Evolutionary conservation across 495 filamentous ascomycete species (phyloP).

Genomic region (Talaromyces trachyspermus): DNA sequence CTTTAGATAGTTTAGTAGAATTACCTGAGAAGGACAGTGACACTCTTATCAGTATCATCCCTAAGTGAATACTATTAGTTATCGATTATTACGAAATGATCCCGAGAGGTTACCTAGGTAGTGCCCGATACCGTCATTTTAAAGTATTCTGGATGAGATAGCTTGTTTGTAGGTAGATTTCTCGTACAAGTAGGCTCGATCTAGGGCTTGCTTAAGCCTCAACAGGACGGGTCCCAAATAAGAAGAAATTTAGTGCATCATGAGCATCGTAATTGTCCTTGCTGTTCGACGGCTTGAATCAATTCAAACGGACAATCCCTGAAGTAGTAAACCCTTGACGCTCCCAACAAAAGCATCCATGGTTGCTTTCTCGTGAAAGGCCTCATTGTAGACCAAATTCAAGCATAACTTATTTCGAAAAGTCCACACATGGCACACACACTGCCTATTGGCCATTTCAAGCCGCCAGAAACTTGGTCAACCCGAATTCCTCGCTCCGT

Average conservation of each 20-base stretch:
- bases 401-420: constrained; percentile 21
- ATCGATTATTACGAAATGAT: too few species aligned
- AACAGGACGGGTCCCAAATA: not conserved
- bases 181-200: not conserved
- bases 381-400: constrained; percentile 26
- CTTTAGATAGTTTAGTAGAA: too few species aligned
- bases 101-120: too few species aligned
- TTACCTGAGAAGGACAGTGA: too few species aligned
- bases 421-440: constrained; percentile 19
- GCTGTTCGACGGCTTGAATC: not conserved
- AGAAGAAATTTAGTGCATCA: not conserved
- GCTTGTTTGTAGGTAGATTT: too few species aligned
- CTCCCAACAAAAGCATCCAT: constrained; percentile 12
- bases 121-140: too few species aligned
- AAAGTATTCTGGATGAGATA: too few species aligned
- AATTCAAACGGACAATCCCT: not conserved
- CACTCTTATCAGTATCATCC: too few species aligned
- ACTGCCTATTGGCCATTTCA: constrained; percentile 20
- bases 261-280: not conserved
- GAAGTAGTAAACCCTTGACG: constrained; percentile 4
- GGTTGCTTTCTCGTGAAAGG: constrained; percentile 15
- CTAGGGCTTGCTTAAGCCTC: not conserved
- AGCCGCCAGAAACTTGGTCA: constrained; percentile 13
- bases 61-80: too few species aligned
- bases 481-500: constrained; percentile 16